Conservation (phyloP, 768 basidiomycete genomes). For the Russula brevipes region DNA sequence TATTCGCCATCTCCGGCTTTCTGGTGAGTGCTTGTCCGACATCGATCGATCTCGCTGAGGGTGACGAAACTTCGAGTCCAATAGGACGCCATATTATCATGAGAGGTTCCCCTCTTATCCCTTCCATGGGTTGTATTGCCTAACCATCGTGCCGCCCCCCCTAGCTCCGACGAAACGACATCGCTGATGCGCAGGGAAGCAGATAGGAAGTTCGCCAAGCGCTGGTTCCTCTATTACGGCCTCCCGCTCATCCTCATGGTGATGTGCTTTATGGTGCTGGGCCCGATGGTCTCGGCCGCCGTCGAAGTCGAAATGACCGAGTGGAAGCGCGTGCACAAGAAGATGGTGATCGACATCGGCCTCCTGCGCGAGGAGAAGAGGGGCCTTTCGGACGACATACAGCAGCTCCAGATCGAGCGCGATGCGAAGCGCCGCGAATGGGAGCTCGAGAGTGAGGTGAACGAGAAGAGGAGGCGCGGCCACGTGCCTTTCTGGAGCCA, state of each 20-base stretch:
- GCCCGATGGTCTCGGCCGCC: constrained; percentile 1
- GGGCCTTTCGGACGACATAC: not conserved
- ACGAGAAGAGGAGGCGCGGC: constrained; percentile 20
- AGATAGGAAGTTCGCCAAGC: not conserved
- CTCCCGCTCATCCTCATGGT: constrained; percentile 1
- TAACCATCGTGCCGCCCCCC: not conserved
- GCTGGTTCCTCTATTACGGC: not conserved
- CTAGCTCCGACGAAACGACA: constrained; percentile 1
- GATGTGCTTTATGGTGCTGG: not conserved
- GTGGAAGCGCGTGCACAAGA: constrained; percentile 3
- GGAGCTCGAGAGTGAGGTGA: constrained; percentile 20
- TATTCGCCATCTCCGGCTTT: not conserved
- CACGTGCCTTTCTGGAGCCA: constrained; percentile 20
- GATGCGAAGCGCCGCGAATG: constrained; percentile 12
- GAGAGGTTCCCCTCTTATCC: not conserved
- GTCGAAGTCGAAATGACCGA: not conserved
- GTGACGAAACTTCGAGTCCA: not conserved
- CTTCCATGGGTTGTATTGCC: not conserved
- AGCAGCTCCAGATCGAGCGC: constrained; percentile 16
- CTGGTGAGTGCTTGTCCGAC: not conserved
- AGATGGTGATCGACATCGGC: constrained; percentile 2
- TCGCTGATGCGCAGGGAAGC: not conserved
- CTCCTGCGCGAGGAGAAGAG: not conserved
- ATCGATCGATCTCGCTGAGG: not conserved
- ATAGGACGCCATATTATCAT: not conserved